A percentile compares a stretch with the other conserved stretches of the same genome.
phyloP scores from a whole-genome alignment of 2,329 filamentous ascomycete genomes.

The Exophiala xenobiotica region DNA sequence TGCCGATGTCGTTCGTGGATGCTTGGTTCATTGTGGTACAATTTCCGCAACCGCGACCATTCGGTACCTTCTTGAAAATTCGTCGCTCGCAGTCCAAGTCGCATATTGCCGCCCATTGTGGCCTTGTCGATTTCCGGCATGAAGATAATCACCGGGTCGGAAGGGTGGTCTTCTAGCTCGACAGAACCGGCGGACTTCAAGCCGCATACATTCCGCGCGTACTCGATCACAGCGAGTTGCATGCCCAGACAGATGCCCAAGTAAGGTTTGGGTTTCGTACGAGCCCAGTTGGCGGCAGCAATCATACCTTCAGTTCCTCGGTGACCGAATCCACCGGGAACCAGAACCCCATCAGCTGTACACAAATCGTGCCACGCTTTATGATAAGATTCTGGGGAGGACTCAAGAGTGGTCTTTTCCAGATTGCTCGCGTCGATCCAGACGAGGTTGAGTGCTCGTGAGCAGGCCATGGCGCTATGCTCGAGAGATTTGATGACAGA shows the following conservation, averaged over 20 bases:
- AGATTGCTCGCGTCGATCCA: conserved; percentile 86
- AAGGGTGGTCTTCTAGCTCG: conserved; percentile 57
- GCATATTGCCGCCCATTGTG: conserved; percentile 84
- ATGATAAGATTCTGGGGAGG: conserved; percentile 72
- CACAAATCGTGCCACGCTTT: conserved; percentile 80
- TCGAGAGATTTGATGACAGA: conserved; percentile 83
- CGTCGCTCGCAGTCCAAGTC: conserved; percentile 72
- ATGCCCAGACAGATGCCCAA: conserved; percentile 89
- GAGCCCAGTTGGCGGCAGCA: conserved; percentile 78
- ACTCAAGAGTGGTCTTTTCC: conserved; percentile 63
- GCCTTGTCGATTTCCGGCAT: conserved; percentile 84
- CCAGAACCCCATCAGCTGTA: conserved; percentile 58
- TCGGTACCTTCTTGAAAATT: conserved; percentile 73
- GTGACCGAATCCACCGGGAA: conserved; percentile 71
- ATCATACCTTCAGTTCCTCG: conserved; percentile 91
- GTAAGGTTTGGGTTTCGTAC: conserved; percentile 76
- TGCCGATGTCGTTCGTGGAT: conserved; percentile 79
- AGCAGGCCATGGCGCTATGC: conserved; percentile 85
- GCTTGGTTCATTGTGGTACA: conserved; percentile 58
- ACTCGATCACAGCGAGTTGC: conserved; percentile 91
- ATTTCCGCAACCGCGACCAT: conserved; percentile 72
- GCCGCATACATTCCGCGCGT: conserved; percentile 71
- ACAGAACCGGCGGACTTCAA: conserved; percentile 57
- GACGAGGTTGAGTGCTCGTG: conserved; percentile 72
- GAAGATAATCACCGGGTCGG: conserved; percentile 74